Base-by-base conservation (phyloP, 108 stramenopile species). In the Nitzschia sp. region DNA sequence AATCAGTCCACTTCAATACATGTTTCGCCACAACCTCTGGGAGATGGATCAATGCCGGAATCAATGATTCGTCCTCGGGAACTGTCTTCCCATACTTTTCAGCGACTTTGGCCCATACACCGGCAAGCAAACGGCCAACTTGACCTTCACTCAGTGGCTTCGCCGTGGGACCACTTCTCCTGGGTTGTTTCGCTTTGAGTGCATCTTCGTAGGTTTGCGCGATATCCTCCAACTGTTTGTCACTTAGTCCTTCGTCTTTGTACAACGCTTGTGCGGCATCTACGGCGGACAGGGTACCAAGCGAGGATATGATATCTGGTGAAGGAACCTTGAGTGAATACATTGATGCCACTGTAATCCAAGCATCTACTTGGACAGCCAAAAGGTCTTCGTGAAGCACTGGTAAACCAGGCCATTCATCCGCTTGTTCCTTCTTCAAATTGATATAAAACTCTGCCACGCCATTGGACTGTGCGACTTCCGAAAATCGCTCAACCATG, bases 1-100 rank as follows among this genome's bases (percentile, higher is more conserved):
- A 63, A 19, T 71, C 63, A 8, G 82, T 65, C 82, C 82, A 83
- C 26, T 61, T 10, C 50, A 83, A 83, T 20, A 72, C 76, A 43
- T 0, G 10, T 24, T 53, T 0, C 19, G 78, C 61, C 10, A 78
- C 82, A 37, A 65, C 66, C 54, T 78, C 59, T 21, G 69, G 77
- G 14, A 77, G 71, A 22, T 76, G 74, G 6, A 74, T 50, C 67
- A 75, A 52, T 5, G 82, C 73, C 34, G 70, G 75, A 22, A 41
- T 60, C 20, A 78, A 70, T 51, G 78, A 57, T 6, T 83, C 77
- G 21, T 63, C 20, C 51, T 41, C 63, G n/a, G 82, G 82, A 11
- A 59, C 20, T 25, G 69, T 19, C 53, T 46, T 65, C 21, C 77
- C 77, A 12, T 34, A 51, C 25, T 65, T 67, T 42, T 59, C 56